phyloP scores from a whole-genome alignment of 768 basidiomycete genomes.

The Lactarius sanguifluus region DNA sequence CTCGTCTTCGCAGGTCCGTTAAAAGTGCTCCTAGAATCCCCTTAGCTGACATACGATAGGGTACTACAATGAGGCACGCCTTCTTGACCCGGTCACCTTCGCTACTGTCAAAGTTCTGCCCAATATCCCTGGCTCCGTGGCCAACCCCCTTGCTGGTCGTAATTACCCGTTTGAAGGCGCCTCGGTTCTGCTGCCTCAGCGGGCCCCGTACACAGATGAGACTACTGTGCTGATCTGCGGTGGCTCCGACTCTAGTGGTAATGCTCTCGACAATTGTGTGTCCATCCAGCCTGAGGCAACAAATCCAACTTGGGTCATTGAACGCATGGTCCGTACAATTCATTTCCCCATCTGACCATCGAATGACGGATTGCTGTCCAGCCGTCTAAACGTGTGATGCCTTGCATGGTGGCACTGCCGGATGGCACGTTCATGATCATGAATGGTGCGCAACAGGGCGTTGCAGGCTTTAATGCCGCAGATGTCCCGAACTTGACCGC shows the following conservation, averaged over 20 bases:
- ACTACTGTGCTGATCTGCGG: conserved; percentile 72
- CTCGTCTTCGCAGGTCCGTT: conserved; percentile 66
- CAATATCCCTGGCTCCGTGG: conserved; percentile 73
- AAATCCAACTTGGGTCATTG: conserved; percentile 66
- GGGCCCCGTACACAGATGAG: conserved; percentile 72
- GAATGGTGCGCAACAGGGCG: conserved; percentile 69
- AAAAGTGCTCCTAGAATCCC: neutral
- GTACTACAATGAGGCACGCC: conserved; percentile 80
- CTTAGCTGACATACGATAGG: conserved; percentile 38
- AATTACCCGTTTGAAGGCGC: conserved; percentile 78
- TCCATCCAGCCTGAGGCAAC: conserved; percentile 61
- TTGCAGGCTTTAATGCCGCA: conserved; percentile 73
- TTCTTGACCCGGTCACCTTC: conserved; percentile 67
- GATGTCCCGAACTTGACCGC: conserved; percentile 38
- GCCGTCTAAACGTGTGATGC: conserved; percentile 75
- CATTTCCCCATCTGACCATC: neutral
- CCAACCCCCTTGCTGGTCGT: conserved; percentile 67
- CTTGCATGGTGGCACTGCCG: conserved; percentile 69
- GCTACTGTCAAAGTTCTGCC: conserved; percentile 59
- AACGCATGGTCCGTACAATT: conserved; percentile 65
- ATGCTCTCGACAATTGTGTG: conserved; percentile 68
- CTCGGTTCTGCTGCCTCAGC: conserved; percentile 65
- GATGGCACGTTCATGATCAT: conserved; percentile 74
- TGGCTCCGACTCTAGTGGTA: conserved; percentile 57
- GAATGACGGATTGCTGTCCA: conserved; percentile 29